These are phyloP conservation scores for Pseudogymnoascus pannorum DNA, from an alignment of 2,329 filamentous ascomycete genomes.

Conservation along the genomic window DNA sequence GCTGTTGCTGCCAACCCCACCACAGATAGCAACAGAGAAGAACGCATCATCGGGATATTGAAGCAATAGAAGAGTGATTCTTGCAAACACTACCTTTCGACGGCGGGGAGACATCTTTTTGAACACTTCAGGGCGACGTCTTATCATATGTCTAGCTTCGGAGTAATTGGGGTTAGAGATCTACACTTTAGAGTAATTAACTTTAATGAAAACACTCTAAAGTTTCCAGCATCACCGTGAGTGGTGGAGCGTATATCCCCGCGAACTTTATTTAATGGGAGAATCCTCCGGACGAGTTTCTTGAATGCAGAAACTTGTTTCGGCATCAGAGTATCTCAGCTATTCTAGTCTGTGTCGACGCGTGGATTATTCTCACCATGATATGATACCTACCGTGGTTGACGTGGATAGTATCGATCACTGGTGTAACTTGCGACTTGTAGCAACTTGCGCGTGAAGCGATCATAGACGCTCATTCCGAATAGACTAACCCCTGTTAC, in stretches of 20 bases:
- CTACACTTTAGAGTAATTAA: neutral
- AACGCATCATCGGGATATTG: neutral
- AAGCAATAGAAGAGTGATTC: neutral
- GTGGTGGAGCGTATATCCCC: conserved; percentile 4
- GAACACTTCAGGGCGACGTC: neutral
- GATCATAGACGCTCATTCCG: neutral
- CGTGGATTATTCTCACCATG: neutral
- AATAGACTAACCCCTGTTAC: neutral
- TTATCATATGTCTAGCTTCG: conserved; percentile 7
- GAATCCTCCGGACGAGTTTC: neutral
- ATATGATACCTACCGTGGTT: neutral
- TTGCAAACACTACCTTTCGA: neutral
- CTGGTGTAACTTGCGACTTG: neutral
- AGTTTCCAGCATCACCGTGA: neutral
- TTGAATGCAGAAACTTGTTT: neutral
- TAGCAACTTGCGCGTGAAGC: neutral
- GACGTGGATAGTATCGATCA: neutral
- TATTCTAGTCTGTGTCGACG: neutral
- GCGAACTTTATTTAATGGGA: neutral
- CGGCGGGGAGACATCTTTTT: neutral
- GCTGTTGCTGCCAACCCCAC: neutral
- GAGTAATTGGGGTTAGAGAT: neutral
- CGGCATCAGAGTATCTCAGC: neutral
- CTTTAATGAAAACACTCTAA: conserved; percentile 8
- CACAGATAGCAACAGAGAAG: neutral